Conservation (phyloP, 331 rosid genomes). For the Pyrus hybrid region DNA sequence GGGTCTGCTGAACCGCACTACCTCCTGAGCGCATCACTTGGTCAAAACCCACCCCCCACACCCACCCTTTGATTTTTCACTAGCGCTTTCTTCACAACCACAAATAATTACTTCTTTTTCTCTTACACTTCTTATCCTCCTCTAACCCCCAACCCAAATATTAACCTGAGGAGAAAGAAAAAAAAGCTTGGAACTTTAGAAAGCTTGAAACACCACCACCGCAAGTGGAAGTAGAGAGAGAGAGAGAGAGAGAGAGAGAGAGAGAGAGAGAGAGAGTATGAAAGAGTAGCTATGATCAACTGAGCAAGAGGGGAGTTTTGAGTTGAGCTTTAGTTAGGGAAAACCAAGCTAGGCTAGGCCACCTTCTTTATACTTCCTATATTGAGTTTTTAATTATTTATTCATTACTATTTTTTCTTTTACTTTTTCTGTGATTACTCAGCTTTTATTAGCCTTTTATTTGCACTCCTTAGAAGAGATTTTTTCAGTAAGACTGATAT, state of each 20-base stretch:
- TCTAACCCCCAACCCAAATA: slow-evolving; percentile 21
- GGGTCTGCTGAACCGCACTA: slow-evolving; percentile 92
- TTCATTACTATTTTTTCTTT: background rate
- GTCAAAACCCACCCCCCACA: slow-evolving; percentile 34
- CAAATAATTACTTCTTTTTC: background rate
- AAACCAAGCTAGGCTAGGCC: slow-evolving; percentile 35
- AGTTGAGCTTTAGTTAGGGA: slow-evolving; percentile 40
- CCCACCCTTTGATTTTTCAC: slow-evolving; percentile 28
- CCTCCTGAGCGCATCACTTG: slow-evolving; percentile 92
- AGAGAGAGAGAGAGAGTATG: background rate
- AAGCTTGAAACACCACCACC: background rate
- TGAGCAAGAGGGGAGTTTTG: slow-evolving; percentile 1
- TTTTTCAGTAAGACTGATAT: accelerated
- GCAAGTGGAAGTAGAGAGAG: slow-evolving; percentile 4
- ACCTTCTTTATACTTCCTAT: slow-evolving; percentile 64
- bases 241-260: background rate
- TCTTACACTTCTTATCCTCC: background rate
- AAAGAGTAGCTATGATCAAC: background rate
- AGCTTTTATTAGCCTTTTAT: slow-evolving; percentile 31
- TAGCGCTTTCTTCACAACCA: slow-evolving; percentile 2
- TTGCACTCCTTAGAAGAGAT: slow-evolving; percentile 6
- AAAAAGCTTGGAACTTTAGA: background rate
- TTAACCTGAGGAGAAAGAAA: slow-evolving; percentile 3
- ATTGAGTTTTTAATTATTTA: background rate
- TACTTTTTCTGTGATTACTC: slow-evolving; percentile 19